A percentile compares a stretch with the other conserved stretches of the same genome.
These are phyloP conservation scores for Euphrasia arctica DNA, from an alignment of 305 asterid species.

Conservation along the genomic window DNA sequence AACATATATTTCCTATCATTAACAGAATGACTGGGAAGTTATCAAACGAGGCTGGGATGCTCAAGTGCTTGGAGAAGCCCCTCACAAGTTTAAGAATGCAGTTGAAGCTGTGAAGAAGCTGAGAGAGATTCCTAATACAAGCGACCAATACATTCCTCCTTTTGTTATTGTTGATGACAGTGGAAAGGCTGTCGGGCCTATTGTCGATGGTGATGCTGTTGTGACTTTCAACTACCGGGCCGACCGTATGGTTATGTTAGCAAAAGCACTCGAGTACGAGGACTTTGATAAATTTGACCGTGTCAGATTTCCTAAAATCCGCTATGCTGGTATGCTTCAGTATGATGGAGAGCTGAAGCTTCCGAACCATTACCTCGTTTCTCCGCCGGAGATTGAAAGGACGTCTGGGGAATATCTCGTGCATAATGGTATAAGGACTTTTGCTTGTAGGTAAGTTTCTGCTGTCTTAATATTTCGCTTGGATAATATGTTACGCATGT, in stretches of 20 bases:
- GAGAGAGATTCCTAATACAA: conserved; percentile 61
- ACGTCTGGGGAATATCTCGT: conserved; percentile 94
- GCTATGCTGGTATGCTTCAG: conserved; percentile 97
- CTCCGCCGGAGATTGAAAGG: conserved; percentile 95
- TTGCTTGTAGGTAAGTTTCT: conserved; percentile 82
- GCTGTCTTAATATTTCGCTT: neutral
- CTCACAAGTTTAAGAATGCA: conserved; percentile 69
- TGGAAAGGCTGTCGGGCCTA: conserved; percentile 89
- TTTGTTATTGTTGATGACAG: conserved; percentile 85
- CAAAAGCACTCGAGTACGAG: conserved; percentile 81
- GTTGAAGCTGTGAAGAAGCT: conserved; percentile 89
- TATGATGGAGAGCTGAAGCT: conserved; percentile 97
- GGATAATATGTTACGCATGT: too few relatives aligned
- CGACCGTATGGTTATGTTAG: conserved; percentile 94
- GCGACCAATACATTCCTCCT: conserved; percentile 82
- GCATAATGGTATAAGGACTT: conserved; percentile 76
- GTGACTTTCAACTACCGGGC: conserved; percentile 94
- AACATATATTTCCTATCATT: conserved; percentile 1
- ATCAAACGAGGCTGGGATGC: conserved; percentile 99
- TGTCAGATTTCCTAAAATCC: conserved; percentile 78
- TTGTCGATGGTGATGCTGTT: conserved; percentile 95
- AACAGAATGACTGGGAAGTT: conserved; percentile 95
- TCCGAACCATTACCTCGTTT: conserved; percentile 85
- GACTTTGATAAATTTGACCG: conserved; percentile 84
- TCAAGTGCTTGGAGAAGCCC: conserved; percentile 98